Percentiles rank a stretch among this genome's conserved stretches.
These are phyloP conservation scores for Aspergillus ruber DNA, from an alignment of 2,329 filamentous ascomycete genomes.

Conservation along the genomic window DNA sequence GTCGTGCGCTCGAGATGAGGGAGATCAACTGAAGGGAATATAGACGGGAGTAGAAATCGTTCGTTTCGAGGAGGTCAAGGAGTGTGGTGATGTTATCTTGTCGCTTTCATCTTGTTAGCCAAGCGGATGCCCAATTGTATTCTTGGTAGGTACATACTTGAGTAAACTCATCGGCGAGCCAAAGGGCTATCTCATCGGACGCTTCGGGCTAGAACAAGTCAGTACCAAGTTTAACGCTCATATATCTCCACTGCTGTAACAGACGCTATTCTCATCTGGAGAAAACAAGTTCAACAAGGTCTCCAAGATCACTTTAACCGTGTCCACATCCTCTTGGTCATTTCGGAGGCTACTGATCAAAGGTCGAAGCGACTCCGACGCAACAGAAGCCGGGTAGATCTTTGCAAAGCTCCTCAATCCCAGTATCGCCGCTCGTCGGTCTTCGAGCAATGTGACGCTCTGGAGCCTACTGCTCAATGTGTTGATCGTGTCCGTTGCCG, in stretches of 20 bases:
- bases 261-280: conserved; percentile 55
- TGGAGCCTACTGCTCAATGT: conserved; percentile 79
- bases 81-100: conserved; percentile 94
- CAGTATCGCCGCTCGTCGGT: conserved; percentile 85
- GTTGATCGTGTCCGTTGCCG: conserved; percentile 87
- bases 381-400: conserved; percentile 90
- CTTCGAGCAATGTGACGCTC: conserved; percentile 87
- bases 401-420: conserved; percentile 94
- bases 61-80: conserved; percentile 78
- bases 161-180: conserved; percentile 96
- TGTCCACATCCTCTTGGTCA: conserved; percentile 92
- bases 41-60: conserved; percentile 83
- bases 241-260: conserved; percentile 20
- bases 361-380: conserved; percentile 82
- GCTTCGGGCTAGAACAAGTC: conserved; percentile 65
- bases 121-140: conserved; percentile 2
- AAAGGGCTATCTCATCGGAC: conserved; percentile 90
- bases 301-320: conserved; percentile 89
- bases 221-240: conserved; percentile 9
- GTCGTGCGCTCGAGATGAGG: conserved; percentile 75
- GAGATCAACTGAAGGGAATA: conserved; percentile 86
- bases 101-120: conserved; percentile 55
- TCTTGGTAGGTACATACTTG: conserved; percentile 51
- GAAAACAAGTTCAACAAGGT: conserved; percentile 90
- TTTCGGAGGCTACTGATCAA: conserved; percentile 79